Evolutionary conservation across 306 rosid genomes (phyloP).

Genomic region (Medicago truncatula): DNA sequence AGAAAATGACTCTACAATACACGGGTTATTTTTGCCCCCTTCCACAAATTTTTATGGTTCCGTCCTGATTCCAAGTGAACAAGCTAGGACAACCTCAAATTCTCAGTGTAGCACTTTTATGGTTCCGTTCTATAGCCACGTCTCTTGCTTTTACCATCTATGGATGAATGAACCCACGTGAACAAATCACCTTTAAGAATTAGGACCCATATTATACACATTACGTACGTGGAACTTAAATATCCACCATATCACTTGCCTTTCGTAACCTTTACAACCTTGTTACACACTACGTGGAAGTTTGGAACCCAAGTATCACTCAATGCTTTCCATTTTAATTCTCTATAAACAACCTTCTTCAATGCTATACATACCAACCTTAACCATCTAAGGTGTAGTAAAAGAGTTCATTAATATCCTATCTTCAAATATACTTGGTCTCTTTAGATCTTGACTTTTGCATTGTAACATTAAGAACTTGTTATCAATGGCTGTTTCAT

Average conservation of each 20-base stretch:
- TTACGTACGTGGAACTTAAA: conserved; percentile 53
- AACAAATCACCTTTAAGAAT: conserved; percentile 44
- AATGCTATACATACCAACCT: background rate
- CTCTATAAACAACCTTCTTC: conserved; percentile 42
- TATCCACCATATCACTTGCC: conserved; percentile 46
- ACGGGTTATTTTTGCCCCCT: too few relatives aligned
- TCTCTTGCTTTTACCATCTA: conserved; percentile 39
- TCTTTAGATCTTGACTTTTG: background rate
- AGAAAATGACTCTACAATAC: too few relatives aligned
- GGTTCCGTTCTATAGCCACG: conserved; percentile 56
- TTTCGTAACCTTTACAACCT: conserved; percentile 39
- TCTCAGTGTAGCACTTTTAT: background rate
- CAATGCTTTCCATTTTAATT: conserved; percentile 12
- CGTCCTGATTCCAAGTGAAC: background rate
- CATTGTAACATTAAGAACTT: background rate
- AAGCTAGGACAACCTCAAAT: conserved; percentile 29
- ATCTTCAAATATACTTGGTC: background rate
- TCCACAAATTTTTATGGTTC: too few relatives aligned
- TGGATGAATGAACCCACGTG: conserved; percentile 59
- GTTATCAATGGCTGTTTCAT: conserved; percentile 55
- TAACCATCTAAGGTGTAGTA: background rate
- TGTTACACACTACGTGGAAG: conserved; percentile 37
- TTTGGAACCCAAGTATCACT: conserved; percentile 51
- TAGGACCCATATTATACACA: background rate
- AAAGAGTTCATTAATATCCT: background rate